Percentiles rank a stretch among this genome's conserved stretches.
These are phyloP conservation scores for Isatis lusitanica DNA, from an alignment of 441 rosid genomes.

Conservation along the genomic window DNA sequence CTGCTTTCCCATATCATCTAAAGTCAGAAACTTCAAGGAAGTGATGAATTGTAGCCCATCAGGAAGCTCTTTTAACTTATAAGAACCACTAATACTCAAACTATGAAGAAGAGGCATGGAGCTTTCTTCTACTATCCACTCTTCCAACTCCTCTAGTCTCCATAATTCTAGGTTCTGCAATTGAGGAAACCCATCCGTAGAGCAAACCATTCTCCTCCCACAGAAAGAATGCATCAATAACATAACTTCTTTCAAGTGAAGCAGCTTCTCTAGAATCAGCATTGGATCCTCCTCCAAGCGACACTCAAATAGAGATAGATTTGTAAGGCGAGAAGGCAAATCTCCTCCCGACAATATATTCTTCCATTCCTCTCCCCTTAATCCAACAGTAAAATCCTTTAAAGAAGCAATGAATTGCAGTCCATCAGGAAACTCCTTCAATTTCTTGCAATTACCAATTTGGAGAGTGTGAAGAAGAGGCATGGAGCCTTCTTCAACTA, in stretches of 20 bases:
- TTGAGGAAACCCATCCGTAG: constrained; percentile 2
- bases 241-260: not conserved
- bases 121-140: constrained; percentile 22
- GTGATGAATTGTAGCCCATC: constrained; percentile 30
- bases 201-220: not conserved
- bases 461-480: constrained; percentile 20
- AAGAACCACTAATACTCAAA: constrained; percentile 17
- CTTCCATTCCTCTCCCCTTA: not conserved
- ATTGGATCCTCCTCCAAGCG: too few species aligned
- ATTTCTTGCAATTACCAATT: constrained; percentile 15
- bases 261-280: too few species aligned
- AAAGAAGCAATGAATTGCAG: constrained; percentile 4
- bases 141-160: not conserved
- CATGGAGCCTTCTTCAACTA: constrained; percentile 21
- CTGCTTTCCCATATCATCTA: not conserved
- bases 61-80: constrained; percentile 30
- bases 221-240: not conserved
- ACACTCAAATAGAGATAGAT: too few species aligned
- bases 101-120: constrained; percentile 26
- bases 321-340: not conserved
- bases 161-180: not conserved
- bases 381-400: not conserved
- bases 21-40: not conserved
- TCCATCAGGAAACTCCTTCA: constrained; percentile 38
- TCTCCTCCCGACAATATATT: not conserved